phyloP scores from a whole-genome alignment of 306 rosid species.

The Citrullus mucosospermus region DNA sequence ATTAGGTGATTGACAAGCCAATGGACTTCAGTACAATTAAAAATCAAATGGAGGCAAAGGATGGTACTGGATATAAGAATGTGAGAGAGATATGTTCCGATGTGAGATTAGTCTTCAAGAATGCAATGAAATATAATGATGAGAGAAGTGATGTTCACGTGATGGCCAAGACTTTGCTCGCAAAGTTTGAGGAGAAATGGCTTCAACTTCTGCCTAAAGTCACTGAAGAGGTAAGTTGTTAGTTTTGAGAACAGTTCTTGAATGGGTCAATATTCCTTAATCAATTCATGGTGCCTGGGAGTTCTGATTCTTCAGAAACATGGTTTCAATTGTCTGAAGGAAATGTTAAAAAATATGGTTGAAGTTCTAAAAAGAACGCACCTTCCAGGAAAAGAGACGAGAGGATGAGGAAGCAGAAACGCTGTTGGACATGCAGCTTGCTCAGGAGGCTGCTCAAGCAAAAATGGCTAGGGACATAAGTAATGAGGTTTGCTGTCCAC shows the following conservation, averaged over 20 bases:
- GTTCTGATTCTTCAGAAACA: background rate
- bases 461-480: constrained; percentile 68
- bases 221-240: constrained; percentile 57
- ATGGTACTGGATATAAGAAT: constrained; percentile 79
- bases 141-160: constrained; percentile 80
- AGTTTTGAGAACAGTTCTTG: background rate
- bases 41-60: constrained; percentile 84
- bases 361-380: background rate
- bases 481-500: constrained; percentile 41
- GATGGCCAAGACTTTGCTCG: constrained; percentile 86
- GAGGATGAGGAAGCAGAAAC: constrained; percentile 80
- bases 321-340: background rate
- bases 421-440: constrained; percentile 51
- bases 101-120: constrained; percentile 74
- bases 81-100: constrained; percentile 67
- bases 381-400: constrained; percentile 60
- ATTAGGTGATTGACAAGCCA: constrained; percentile 87
- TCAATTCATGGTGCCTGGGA: background rate
- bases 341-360: background rate
- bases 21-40: constrained; percentile 87
- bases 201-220: constrained; percentile 74
- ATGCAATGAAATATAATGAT: constrained; percentile 81
- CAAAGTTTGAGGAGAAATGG: constrained; percentile 90
- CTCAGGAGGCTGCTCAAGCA: constrained; percentile 76
- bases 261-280: background rate